Conservation (phyloP, 495 filamentous ascomycete genomes). For the Gamarada debralockiae region DNA sequence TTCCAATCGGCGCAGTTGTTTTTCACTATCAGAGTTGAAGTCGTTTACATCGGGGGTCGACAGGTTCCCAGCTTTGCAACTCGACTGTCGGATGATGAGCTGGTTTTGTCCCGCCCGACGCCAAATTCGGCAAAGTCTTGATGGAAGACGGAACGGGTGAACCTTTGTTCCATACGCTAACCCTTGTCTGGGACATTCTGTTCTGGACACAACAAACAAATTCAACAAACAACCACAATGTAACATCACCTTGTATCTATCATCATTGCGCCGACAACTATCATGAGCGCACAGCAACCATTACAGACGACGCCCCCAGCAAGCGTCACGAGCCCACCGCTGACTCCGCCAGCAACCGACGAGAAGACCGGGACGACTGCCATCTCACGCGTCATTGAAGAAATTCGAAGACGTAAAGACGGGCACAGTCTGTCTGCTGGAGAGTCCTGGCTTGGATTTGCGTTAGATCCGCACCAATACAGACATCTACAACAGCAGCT, state of each 20-base stretch:
- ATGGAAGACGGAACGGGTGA: no score
- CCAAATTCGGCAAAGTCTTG: no score
- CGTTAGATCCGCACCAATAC: slow-evolving; percentile 1
- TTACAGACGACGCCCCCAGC: slow-evolving; percentile 8
- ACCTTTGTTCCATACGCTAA: no score
- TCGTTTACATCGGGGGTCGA: no score
- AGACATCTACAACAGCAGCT: slow-evolving; percentile 1
- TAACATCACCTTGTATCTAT: background rate
- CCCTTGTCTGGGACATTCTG: no score
- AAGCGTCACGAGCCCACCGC: slow-evolving; percentile 9
- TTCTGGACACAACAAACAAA: no score
- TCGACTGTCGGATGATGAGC: no score
- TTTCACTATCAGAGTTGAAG: no score
- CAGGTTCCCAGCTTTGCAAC: no score
- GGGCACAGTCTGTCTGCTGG: background rate
- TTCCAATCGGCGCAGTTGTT: no score
- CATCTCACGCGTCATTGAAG: slow-evolving; percentile 3
- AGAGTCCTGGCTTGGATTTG: slow-evolving; percentile 2
- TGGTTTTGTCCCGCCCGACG: no score
- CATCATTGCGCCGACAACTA: background rate
- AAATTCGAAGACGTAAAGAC: slow-evolving; percentile 4
- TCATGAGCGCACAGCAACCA: slow-evolving; percentile 9
- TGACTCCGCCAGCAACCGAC: slow-evolving; percentile 3
- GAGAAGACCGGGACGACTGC: background rate
- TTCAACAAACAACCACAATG: background rate